Evolutionary conservation across 495 filamentous ascomycete species (phyloP), one percentile per base, ranked within the genome.

Genomic region (Lasiosphaeris hirsuta): DNA sequence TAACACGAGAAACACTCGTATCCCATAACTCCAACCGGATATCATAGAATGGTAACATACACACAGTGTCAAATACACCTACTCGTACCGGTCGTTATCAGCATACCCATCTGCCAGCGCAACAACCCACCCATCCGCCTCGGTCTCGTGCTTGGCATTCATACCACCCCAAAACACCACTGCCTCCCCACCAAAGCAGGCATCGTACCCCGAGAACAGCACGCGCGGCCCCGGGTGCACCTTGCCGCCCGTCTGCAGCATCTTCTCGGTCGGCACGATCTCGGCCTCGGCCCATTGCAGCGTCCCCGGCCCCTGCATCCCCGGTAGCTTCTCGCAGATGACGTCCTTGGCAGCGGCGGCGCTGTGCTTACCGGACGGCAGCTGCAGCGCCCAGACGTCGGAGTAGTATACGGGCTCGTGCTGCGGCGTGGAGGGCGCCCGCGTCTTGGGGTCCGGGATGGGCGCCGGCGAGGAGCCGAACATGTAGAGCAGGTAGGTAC

Each of bases 71-170:
- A 30, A 30, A 30, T 5, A 30, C 7, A 44, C 41, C 23, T 47
- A 66, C 56, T 69, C 67, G n/a, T 34, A 56, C 8, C 67, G 62
- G 46, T 65, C 61, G 48, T 58, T 17, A 53, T 69, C 67, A 9
- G 62, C 59, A 61, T 65, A 61, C 6, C 62, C 61, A 63, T 58
- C 73, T 14, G 73, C 70, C 41, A 80, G 36, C 52, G 59, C 62
- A 15, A 83, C 59, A 10, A 82, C 59, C 80, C 81, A 83, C 14
- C 79, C 81, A 66, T 83, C 79, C 0, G 72, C 76, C 59, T 81
- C 74, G 11, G 51, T 62, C 57, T 79, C 75, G 4, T 78, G 77
- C 42, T 75, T 74, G 9, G 72, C 70, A 63, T 81, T 76, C 6
- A 73, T 48, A 0, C 81, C 80, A 34, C 81, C 80, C 80, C 80